Percentiles rank a stretch among this genome's conserved stretches.
Evolutionary conservation across 2,329 filamentous ascomycete genomes (phyloP).

Genomic region (Nemania sp.): DNA sequence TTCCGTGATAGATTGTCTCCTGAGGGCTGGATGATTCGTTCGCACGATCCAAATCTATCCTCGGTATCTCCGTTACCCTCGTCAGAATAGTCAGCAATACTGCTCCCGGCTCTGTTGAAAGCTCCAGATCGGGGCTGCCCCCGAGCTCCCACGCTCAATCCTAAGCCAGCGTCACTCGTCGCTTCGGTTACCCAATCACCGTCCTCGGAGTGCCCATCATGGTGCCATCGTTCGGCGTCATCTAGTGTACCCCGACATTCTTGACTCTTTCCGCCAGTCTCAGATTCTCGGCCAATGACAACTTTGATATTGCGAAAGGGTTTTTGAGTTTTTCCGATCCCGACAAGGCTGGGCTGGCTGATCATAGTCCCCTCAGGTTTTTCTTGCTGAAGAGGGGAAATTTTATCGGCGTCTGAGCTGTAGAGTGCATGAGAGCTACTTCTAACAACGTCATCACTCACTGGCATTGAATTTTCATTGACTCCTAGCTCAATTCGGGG

Average conservation of each 20-base stretch:
- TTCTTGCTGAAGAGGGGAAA: not conserved
- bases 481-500: slow-evolving; percentile 51
- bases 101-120: slow-evolving; percentile 44
- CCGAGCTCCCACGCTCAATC: not conserved
- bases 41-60: slow-evolving; percentile 22
- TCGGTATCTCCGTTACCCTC: slow-evolving; percentile 17
- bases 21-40: slow-evolving; percentile 31
- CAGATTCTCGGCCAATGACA: slow-evolving; percentile 21
- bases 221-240: not conserved
- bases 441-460: slow-evolving; percentile 35
- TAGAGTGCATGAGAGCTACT: slow-evolving; percentile 31
- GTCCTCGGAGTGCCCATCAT: slow-evolving; percentile 32
- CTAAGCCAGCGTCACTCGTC: slow-evolving; percentile 37
- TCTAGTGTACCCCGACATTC: not conserved
- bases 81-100: slow-evolving; percentile 51
- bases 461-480: slow-evolving; percentile 44
- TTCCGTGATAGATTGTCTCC: not conserved
- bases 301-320: slow-evolving; percentile 27
- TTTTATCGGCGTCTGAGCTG: slow-evolving; percentile 18
- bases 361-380: slow-evolving; percentile 14
- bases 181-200: slow-evolving; percentile 46
- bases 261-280: not conserved
- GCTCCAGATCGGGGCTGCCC: too few relatives aligned
- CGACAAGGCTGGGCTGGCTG: slow-evolving; percentile 5
- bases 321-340: slow-evolving; percentile 1